Evolutionary conservation across 179 eudicot genomes (phyloP), one percentile per base, ranked within the genome.

Genomic region (Spinacia oleracea): DNA sequence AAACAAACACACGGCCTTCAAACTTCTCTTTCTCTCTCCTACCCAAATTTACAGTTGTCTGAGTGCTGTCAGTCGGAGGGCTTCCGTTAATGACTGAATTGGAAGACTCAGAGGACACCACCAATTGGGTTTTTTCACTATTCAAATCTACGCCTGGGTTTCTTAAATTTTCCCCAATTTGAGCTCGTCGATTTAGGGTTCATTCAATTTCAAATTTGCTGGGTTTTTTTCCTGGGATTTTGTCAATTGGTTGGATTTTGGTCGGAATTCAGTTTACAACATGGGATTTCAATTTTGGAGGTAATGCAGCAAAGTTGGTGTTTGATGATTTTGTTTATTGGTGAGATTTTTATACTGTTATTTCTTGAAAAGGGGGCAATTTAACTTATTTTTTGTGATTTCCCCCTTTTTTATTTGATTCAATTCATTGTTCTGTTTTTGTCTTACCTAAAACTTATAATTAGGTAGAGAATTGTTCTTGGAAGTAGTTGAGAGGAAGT

Each of bases 251-350:
- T 76, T 32, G 86, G 87, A 79, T 83, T 73, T 42, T 71, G 77
- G 31, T 81, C 40, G 66, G 70, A 78, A 50, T 82, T 83, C 34
- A 77, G 72, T 82, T 85, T 78, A 31, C 32, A 23, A 78, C 70
- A 73, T 58, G 82, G 85, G 85, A 40, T 87, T 78, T 84, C 67
- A 58, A 40, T 73, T 69, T 82, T 60, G 77, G 72, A 50, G 85
- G 82, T 82, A 83, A 70, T 43, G 14, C 56, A 51, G 73, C 35
- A 77, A 60, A 29, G 51, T 78, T 73, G 74, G 42, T 12, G 16
- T 27, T 75, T 53, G 12, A 25, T 63, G 40, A 75, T 71, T 64
- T 72, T 48, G 46, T 56, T 46, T 43, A 15, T 16, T 74, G 66
- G 76, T 83, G 76, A 48, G 34, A 70, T 27, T 32, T 43, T 63